Conservation (phyloP, 164 flowering plant species). For the Tetracentron sinense region DNA sequence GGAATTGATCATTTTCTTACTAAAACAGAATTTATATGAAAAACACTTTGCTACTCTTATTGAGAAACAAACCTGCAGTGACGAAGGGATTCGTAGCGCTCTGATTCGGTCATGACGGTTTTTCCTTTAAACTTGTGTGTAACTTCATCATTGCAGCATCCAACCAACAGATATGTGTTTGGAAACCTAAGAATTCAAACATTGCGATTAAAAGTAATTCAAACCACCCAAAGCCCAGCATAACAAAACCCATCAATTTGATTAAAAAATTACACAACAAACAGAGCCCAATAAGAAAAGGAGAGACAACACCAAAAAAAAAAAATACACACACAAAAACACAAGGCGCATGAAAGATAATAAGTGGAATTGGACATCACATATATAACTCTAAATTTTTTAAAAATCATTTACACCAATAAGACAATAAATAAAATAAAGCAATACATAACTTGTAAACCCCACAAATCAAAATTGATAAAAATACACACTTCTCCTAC, state of each 20-base stretch:
- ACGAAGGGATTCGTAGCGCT: conserved; percentile 90
- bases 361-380: too few species aligned
- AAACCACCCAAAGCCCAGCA: neutral
- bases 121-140: conserved; percentile 88
- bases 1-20: neutral
- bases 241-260: neutral
- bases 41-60: neutral
- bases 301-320: neutral
- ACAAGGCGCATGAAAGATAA: too few species aligned
- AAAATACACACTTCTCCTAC: too few species aligned
- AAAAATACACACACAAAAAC: too few species aligned
- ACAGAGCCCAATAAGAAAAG: neutral
- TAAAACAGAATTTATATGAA: neutral
- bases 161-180: conserved; percentile 79
- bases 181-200: conserved; percentile 53
- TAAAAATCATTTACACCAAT: too few species aligned
- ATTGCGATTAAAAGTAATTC: neutral
- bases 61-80: conserved; percentile 82
- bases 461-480: too few species aligned
- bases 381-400: too few species aligned
- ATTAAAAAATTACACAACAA: too few species aligned
- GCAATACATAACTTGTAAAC: too few species aligned
- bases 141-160: conserved; percentile 84
- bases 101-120: conserved; percentile 83
- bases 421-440: too few species aligned